Conservation (phyloP, 1,284 basidiomycete species). For the Lignosus rhinocerotis region DNA sequence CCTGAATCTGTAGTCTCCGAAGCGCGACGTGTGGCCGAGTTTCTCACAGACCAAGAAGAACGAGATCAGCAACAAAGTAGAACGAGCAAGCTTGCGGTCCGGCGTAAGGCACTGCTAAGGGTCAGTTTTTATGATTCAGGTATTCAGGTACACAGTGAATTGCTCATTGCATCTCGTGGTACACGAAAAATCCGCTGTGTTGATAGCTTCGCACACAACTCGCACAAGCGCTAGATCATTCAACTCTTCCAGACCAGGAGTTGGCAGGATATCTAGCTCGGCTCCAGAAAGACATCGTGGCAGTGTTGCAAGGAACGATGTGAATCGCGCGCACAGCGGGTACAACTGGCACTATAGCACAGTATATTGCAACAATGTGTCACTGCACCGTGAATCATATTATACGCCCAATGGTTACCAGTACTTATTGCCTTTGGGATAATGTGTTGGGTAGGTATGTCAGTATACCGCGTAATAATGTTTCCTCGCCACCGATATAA, state of each 20-base stretch:
- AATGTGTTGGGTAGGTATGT: neutral
- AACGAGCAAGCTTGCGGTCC: constrained; percentile 54
- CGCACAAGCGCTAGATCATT: constrained; percentile 66
- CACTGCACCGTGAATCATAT: no score
- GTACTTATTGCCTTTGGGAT: neutral
- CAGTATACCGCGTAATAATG: no score
- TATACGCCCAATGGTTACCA: no score
- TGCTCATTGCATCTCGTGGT: neutral
- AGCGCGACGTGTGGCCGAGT: constrained; percentile 60
- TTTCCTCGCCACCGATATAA: neutral
- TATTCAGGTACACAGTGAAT: neutral
- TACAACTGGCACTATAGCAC: no score
- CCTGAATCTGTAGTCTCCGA: constrained; percentile 67
- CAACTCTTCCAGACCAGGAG: constrained; percentile 66
- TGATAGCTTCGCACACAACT: constrained; percentile 68
- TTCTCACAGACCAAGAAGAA: constrained; percentile 61
- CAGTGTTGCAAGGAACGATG: constrained; percentile 47
- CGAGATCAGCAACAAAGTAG: constrained; percentile 59
- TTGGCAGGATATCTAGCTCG: constrained; percentile 61
- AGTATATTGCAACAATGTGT: no score
- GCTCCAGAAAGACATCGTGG: constrained; percentile 69
- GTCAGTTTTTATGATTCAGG: constrained; percentile 37
- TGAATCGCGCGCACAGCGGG: neutral
- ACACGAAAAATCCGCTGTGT: neutral
- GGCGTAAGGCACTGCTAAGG: constrained; percentile 69